phyloP scores from a whole-genome alignment of 306 rosid species.

The Medicago ruthenica region DNA sequence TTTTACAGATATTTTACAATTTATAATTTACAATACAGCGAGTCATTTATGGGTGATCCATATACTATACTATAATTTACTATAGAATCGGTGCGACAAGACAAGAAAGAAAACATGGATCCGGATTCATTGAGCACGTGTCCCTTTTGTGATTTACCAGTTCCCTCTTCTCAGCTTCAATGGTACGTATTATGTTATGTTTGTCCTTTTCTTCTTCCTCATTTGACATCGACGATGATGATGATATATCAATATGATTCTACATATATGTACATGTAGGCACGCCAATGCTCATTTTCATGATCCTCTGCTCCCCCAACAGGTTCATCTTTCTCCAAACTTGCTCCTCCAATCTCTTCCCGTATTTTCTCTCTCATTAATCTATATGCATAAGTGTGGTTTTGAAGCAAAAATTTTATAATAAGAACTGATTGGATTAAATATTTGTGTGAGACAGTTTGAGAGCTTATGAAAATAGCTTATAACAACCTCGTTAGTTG shows the following conservation, averaged over 20 bases:
- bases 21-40: background rate
- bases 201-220: background rate
- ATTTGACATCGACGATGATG: background rate
- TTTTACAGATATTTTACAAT: background rate
- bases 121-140: conserved; percentile 40
- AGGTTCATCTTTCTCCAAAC: conserved; percentile 40
- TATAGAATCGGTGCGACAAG: no score
- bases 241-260: conserved; percentile 13
- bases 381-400: background rate
- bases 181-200: conserved; percentile 41
- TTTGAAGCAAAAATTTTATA: no score
- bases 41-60: background rate
- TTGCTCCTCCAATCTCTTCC: no score
- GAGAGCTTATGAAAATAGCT: background rate
- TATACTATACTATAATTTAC: background rate
- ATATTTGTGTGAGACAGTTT: background rate
- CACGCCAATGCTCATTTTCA: conserved; percentile 71
- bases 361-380: no score
- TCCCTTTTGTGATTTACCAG: conserved; percentile 59
- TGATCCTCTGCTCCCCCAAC: background rate
- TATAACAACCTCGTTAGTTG: background rate
- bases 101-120: background rate
- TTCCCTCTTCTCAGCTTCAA: conserved; percentile 58
- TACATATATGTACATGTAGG: conserved; percentile 49
- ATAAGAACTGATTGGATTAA: no score